Conservation (phyloP, 169 alveolate species). For the Toxoplasma gondii region DNA sequence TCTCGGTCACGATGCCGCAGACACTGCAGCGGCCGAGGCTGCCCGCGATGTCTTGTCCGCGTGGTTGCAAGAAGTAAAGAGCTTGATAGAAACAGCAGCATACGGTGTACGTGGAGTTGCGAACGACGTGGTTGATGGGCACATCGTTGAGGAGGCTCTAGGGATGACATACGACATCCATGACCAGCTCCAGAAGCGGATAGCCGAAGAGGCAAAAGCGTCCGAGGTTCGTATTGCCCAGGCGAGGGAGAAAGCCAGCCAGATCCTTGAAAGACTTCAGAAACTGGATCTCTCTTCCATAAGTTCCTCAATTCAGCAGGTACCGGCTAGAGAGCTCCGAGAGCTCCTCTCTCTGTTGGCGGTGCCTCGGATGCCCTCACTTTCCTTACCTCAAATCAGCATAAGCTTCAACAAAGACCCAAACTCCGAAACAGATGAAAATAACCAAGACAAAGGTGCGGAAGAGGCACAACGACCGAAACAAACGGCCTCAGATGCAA, state of each 20-base stretch:
- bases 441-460: too few species aligned
- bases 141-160: neutral
- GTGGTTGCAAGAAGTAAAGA: neutral
- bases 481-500: too few species aligned
- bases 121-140: neutral
- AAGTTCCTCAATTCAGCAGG: too few species aligned
- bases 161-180: neutral
- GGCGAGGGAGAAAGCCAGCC: neutral
- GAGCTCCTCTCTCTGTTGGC: too few species aligned
- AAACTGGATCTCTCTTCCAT: too few species aligned
- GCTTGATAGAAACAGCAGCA: neutral
- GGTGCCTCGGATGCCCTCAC: too few species aligned
- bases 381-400: too few species aligned
- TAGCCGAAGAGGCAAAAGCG: neutral
- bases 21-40: constrained; percentile 4
- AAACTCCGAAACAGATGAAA: too few species aligned
- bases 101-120: neutral
- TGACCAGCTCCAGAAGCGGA: neutral
- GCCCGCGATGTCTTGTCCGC: neutral
- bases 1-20: neutral
- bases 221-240: neutral
- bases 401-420: too few species aligned
- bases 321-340: too few species aligned
- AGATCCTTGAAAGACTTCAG: too few species aligned
- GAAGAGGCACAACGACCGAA: too few species aligned